These are phyloP conservation scores for Auriscalpium orientale DNA, from an alignment of 768 basidiomycete genomes.

Conservation along the genomic window DNA sequence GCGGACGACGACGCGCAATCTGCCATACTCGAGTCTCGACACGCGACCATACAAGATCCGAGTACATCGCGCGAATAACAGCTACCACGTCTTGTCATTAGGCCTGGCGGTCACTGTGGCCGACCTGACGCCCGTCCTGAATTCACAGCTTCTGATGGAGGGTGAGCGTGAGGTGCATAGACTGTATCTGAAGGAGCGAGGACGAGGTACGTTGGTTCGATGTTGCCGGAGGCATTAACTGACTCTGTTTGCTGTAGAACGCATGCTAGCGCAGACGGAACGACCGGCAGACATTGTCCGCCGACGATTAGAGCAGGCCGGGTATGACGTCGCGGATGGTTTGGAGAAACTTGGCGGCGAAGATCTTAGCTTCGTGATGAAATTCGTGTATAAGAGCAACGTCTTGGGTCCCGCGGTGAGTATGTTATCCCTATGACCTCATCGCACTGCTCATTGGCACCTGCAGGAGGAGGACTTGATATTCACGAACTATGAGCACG, in stretches of 20 bases:
- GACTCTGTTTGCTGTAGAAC: conserved; percentile 43
- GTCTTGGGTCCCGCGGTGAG: conserved; percentile 56
- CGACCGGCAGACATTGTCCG: conserved; percentile 79
- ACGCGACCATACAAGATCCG: conserved; percentile 47
- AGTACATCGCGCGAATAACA: conserved; percentile 67
- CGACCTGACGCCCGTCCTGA: conserved; percentile 55
- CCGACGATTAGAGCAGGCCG: conserved; percentile 79
- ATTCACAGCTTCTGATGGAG: conserved; percentile 43
- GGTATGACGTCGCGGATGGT: conserved; percentile 77
- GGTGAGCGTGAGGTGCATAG: conserved; percentile 54
- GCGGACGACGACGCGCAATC: conserved; percentile 2
- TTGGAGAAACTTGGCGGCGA: conserved; percentile 69
- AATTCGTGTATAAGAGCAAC: conserved; percentile 83
- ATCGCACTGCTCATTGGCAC: background rate
- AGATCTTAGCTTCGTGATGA: conserved; percentile 77
- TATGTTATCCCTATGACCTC: conserved; percentile 10
- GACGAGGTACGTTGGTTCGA: conserved; percentile 43
- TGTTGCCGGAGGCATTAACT: background rate
- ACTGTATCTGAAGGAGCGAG: conserved; percentile 68
- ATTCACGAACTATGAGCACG: conserved; percentile 63
- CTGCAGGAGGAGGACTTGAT: conserved; percentile 65
- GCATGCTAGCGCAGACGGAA: conserved; percentile 75
- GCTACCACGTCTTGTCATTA: conserved; percentile 64
- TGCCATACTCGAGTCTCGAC: background rate
- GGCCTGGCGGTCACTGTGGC: conserved; percentile 59